Percentiles rank a stretch among this genome's conserved stretches.
Conservation (phyloP, 2,329 filamentous ascomycete genomes). For the Coccinonectria pachysandricola region DNA sequence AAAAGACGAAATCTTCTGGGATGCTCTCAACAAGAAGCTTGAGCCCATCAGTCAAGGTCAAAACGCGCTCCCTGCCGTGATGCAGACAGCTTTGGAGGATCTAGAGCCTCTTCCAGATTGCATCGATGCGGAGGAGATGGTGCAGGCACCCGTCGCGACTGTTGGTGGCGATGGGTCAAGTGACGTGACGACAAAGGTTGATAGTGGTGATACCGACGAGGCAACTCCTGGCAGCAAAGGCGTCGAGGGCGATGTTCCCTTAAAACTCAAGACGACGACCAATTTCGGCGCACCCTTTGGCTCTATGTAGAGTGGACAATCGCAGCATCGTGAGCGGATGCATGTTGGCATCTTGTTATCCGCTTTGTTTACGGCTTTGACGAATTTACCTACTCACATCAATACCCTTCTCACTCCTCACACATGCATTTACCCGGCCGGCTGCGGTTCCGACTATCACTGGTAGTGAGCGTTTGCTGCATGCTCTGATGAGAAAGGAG, state of each 20-base stretch:
- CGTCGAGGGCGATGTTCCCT: neutral
- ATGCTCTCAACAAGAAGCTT: constrained; percentile 39
- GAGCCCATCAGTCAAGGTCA: constrained; percentile 37
- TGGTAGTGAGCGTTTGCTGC: too few species aligned
- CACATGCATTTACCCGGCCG: too few species aligned
- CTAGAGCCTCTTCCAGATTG: neutral
- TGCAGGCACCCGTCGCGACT: too few species aligned
- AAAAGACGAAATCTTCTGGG: constrained; percentile 45
- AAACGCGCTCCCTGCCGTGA: constrained; percentile 36
- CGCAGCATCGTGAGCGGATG: too few species aligned
- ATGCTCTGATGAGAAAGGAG: too few species aligned
- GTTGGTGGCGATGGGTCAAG: too few species aligned
- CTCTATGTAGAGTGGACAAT: too few species aligned
- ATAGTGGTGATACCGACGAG: neutral
- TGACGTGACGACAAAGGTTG: neutral
- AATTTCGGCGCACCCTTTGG: constrained; percentile 37
- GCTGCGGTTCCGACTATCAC: too few species aligned
- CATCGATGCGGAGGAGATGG: neutral
- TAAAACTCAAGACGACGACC: neutral
- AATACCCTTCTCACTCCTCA: too few species aligned
- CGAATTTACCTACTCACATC: too few species aligned
- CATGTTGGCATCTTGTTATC: too few species aligned
- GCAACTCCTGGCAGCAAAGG: neutral
- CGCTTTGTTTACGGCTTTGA: too few species aligned
- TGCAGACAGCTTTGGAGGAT: constrained; percentile 11